Evolutionary conservation across 331 rosid genomes (phyloP).

Genomic region (Arachis monticola): DNA sequence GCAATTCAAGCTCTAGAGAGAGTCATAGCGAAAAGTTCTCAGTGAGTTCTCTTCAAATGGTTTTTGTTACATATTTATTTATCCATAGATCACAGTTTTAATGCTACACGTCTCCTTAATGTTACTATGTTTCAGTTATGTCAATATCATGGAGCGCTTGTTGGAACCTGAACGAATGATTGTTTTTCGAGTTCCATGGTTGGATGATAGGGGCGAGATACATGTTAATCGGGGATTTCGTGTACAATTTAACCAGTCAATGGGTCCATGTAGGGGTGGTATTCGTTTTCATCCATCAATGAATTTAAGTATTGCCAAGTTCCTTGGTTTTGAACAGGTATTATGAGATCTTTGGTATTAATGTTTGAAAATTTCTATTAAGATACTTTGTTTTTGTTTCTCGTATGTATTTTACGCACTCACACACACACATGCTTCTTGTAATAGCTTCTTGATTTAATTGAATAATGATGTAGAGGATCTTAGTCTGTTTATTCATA

Average conservation of each 20-base stretch:
- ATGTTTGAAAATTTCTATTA: neutral
- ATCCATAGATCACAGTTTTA: slow-evolving; percentile 19
- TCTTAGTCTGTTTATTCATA: slow-evolving; percentile 20
- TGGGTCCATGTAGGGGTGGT: slow-evolving; percentile 99
- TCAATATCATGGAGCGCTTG: slow-evolving; percentile 97
- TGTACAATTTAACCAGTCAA: slow-evolving; percentile 95
- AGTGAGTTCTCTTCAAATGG: slow-evolving; percentile 63
- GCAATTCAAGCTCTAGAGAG: slow-evolving; percentile 95
- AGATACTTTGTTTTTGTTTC: neutral
- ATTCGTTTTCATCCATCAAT: slow-evolving; percentile 93
- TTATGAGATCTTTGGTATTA: slow-evolving; percentile 36
- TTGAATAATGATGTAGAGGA: slow-evolving; percentile 1
- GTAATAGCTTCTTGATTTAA: slow-evolving; percentile 7
- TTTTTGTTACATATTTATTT: slow-evolving; percentile 12
- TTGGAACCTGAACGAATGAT: slow-evolving; percentile 98
- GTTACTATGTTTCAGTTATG: slow-evolving; percentile 72
- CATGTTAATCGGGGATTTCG: slow-evolving; percentile 92
- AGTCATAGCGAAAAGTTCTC: slow-evolving; percentile 96
- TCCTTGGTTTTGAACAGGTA: slow-evolving; percentile 99
- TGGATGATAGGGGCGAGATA: slow-evolving; percentile 97
- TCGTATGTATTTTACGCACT: neutral
- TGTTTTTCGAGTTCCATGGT: slow-evolving; percentile 97
- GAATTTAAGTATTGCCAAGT: slow-evolving; percentile 93
- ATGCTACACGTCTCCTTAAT: slow-evolving; percentile 27
- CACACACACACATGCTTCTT: neutral